phyloP scores from a whole-genome alignment of 2,329 filamentous ascomycete genomes.

The Fusarium cicatricum region DNA sequence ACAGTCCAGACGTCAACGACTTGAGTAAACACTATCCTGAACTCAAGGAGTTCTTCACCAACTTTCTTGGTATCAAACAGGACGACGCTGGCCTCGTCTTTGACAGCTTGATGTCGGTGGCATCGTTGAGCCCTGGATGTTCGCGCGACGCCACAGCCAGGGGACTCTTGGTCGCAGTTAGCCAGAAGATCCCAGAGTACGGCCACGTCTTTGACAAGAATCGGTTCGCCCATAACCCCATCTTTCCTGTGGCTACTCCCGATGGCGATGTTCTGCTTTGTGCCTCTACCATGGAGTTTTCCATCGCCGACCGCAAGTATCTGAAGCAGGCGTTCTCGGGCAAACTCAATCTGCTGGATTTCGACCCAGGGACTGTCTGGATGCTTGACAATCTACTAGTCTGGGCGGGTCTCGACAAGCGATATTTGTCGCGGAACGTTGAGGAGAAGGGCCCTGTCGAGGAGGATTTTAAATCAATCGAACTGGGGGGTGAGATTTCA shows the following conservation, averaged over 20 bases:
- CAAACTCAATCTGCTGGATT: constrained; percentile 31
- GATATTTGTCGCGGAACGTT: constrained; percentile 33
- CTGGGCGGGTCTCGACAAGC: constrained; percentile 33
- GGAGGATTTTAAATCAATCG: constrained; percentile 29
- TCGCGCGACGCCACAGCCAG: constrained; percentile 27
- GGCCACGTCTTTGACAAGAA: constrained; percentile 30
- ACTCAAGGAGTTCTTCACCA: constrained; percentile 33
- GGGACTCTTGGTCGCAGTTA: constrained; percentile 27
- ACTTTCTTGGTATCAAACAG: constrained; percentile 27
- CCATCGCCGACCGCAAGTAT: constrained; percentile 28
- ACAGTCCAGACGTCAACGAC: constrained; percentile 26
- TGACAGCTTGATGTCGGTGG: constrained; percentile 27
- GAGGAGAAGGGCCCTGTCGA: constrained; percentile 10
- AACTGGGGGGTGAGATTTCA: constrained; percentile 23
- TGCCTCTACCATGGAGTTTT: constrained; percentile 36
- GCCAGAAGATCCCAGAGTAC: constrained; percentile 25
- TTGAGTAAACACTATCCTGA: constrained; percentile 35
- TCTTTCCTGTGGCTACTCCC: constrained; percentile 28
- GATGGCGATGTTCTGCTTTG: constrained; percentile 22
- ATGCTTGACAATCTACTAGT: constrained; percentile 27
- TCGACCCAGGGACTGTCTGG: constrained; percentile 31
- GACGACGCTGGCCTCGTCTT: constrained; percentile 29
- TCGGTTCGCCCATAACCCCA: constrained; percentile 15
- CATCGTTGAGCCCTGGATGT: constrained; percentile 20
- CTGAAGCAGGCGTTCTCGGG: constrained; percentile 28